phyloP scores from a whole-genome alignment of 1,284 basidiomycete genomes.

The Coniferiporia sulphurascens region DNA sequence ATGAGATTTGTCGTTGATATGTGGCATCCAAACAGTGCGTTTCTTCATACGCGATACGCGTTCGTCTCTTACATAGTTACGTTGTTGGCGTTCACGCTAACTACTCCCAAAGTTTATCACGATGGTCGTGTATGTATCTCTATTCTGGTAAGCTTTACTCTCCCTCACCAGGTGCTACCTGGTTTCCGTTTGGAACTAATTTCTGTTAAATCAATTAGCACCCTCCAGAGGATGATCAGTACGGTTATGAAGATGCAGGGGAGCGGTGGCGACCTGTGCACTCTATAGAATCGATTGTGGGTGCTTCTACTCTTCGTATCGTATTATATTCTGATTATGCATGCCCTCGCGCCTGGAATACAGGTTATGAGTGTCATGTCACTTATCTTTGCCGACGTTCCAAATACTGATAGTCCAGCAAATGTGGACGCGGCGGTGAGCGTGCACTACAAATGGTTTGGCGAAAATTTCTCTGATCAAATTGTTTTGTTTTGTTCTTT shows the following conservation, averaged over 20 bases:
- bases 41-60: conserved; percentile 9
- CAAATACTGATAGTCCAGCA: conserved; percentile 93
- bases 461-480: neutral
- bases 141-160: conserved; percentile 66
- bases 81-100: neutral
- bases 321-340: conserved; percentile 7
- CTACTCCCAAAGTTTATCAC: conserved; percentile 64
- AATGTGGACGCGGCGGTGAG: conserved; percentile 88
- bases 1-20: conserved; percentile 94
- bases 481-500: neutral
- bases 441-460: neutral
- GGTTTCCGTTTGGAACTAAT: conserved; percentile 10
- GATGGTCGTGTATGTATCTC: conserved; percentile 94
- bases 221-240: conserved; percentile 95
- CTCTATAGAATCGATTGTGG: conserved; percentile 92
- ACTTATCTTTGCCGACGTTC: conserved; percentile 86
- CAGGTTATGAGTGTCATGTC: conserved; percentile 83
- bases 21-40: conserved; percentile 98
- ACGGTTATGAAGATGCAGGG: conserved; percentile 95
- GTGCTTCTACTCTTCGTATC: conserved; percentile 33
- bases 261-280: conserved; percentile 99
- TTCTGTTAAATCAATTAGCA: conserved; percentile 49
- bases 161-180: neutral
- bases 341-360: too few relatives aligned
- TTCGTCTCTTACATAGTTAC: conserved; percentile 6